Base-by-base conservation (phyloP, 1,284 basidiomycete genomes). In the Coniferiporia weirii region DNA sequence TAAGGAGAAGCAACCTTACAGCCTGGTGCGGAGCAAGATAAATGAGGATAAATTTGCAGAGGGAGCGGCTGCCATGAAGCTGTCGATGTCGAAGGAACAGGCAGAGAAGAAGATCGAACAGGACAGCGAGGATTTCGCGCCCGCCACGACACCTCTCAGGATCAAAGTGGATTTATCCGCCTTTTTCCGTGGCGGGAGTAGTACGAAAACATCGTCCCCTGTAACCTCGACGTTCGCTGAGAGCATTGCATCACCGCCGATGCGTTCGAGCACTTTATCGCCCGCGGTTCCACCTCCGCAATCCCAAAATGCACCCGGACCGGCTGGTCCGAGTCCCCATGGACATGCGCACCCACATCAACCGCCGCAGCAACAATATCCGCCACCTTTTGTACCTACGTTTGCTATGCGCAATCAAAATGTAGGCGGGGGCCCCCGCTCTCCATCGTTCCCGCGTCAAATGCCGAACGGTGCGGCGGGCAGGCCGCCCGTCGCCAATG, bases 71-170 rank as follows among this genome's bases (percentile, higher is more conserved):
- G 63, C 70, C 34, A 69, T 69, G 8, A 69, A 68, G 32, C 67
- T 72, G 46, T 75, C 80, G 58, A 85, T 93, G 83, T 79, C 83
- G 0, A 88, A 87, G 65, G 84, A 77, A 7, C 84, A 87, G 9
- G 89, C 86, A 45, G 81, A 83, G 75, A 82, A 82, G 71, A 92
- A 91, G 80, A 87, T 97, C 63, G 78, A 76, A 36, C 89, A 93
- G 67, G 90, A 95, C 69, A 76, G 78, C 66, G 89, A 89, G 71
- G 88, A 92, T 71, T 83, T 87, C 71, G 5, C 27, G 27, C 35
- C 64, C 19, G 59, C 66, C 54, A 50, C 64, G 32, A 34, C 57
- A 46, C 35, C 46, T 54, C 32, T 48, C 66, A 71, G 67, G 69
- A 70, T 36, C 65, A 83, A 77, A 75, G 74, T 80, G 57, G 86